Percentiles rank a stretch among this genome's conserved stretches.
Conservation (phyloP, 257 asterid species). For the Solanum bulbocastanum region DNA sequence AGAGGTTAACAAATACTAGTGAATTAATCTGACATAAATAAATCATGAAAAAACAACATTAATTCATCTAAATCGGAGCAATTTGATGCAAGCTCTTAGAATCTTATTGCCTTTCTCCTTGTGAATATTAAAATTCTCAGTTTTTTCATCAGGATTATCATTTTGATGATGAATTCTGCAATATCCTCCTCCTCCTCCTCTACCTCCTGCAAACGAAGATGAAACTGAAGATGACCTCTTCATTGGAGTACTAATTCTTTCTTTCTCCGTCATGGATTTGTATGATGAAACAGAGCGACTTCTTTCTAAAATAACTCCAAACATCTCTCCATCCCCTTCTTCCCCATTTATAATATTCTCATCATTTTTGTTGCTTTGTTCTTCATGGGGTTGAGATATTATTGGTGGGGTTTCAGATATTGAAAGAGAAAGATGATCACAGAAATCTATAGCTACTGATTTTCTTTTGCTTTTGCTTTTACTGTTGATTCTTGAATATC, state of each 20-base stretch:
- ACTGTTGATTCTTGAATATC: constrained; percentile 14
- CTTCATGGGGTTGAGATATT: not conserved
- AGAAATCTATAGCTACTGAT: not conserved
- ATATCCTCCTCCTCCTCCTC: constrained; percentile 10
- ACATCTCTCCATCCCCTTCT: constrained; percentile 19
- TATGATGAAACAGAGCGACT: constrained; percentile 8
- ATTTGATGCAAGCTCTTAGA: constrained; percentile 14
- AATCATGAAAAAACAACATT: not conserved
- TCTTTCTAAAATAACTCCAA: constrained; percentile 28
- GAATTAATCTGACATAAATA: no score
- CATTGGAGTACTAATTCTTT: constrained; percentile 3
- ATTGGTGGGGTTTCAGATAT: not conserved
- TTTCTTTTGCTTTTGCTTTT: not conserved
- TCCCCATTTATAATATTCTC: not conserved
- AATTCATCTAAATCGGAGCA: constrained; percentile 10
- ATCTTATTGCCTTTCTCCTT: constrained; percentile 15
- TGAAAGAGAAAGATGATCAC: not conserved
- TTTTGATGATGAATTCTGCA: constrained; percentile 20
- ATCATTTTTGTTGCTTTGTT: not conserved
- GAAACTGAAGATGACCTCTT: constrained; percentile 26
- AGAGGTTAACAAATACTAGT: no score
- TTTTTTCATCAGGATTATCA: constrained; percentile 1
- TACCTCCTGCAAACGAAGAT: not conserved
- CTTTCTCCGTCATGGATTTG: constrained; percentile 10
- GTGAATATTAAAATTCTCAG: not conserved